These are phyloP conservation scores for Vicia sativa DNA, from an alignment of 306 rosid species.

Conservation along the genomic window DNA sequence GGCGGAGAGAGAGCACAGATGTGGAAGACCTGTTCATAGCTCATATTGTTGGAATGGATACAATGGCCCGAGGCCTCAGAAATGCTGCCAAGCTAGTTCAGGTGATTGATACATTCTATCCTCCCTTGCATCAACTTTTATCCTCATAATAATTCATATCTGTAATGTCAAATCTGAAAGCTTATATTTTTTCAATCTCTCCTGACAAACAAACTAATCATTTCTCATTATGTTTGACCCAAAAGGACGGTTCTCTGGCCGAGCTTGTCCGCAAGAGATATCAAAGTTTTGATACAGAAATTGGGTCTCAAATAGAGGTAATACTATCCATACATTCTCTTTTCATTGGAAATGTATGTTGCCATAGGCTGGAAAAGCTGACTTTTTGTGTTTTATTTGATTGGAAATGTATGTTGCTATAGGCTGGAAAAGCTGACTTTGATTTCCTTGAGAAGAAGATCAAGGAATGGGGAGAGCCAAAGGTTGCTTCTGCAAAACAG, in stretches of 20 bases:
- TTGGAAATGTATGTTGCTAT: slow-evolving; percentile 34
- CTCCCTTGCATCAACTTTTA: not conserved
- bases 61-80: slow-evolving; percentile 87
- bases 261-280: slow-evolving; percentile 87
- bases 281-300: slow-evolving; percentile 75
- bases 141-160: not conserved
- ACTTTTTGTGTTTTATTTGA: slow-evolving; percentile 38
- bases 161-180: slow-evolving; percentile 16
- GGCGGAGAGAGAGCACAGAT: slow-evolving; percentile 97
- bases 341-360: slow-evolving; percentile 33
- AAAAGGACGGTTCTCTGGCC: slow-evolving; percentile 78
- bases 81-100: slow-evolving; percentile 77
- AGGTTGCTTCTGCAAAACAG: slow-evolving; percentile 94
- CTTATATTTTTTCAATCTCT: slow-evolving; percentile 22
- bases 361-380: slow-evolving; percentile 82
- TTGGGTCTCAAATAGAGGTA: slow-evolving; percentile 85
- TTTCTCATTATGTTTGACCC: slow-evolving; percentile 35
- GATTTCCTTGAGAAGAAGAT: slow-evolving; percentile 84
- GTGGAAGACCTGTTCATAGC: slow-evolving; percentile 96
- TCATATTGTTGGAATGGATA: slow-evolving; percentile 85
- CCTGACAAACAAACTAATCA: slow-evolving; percentile 19
- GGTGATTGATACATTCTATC: slow-evolving; percentile 52
- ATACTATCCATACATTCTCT: not conserved
- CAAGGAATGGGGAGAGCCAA: slow-evolving; percentile 88
- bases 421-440: slow-evolving; percentile 96